These are phyloP conservation scores for Voacanga thouarsii DNA, from an alignment of 257 asterid species.

Conservation along the genomic window DNA sequence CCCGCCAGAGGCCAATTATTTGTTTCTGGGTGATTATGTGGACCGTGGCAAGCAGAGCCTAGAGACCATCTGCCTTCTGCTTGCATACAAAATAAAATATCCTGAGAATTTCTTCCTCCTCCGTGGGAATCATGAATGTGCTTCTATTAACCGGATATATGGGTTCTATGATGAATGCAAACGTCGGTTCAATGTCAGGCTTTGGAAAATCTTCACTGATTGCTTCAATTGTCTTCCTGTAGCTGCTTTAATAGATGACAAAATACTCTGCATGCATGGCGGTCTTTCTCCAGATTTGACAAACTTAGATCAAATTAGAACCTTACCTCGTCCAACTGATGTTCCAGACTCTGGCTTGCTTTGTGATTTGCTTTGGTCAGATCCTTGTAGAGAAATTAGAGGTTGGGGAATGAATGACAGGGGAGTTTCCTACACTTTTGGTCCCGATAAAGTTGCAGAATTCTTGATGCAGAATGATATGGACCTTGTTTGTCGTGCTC, in stretches of 20 bases:
- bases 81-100: constrained; percentile 71
- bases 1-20: constrained; percentile 76
- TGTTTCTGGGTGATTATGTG: constrained; percentile 71
- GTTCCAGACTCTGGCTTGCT: constrained; percentile 73
- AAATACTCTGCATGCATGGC: constrained; percentile 78
- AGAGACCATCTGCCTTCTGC: constrained; percentile 71
- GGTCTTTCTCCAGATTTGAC: constrained; percentile 77
- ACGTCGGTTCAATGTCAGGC: constrained; percentile 63
- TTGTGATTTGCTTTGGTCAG: constrained; percentile 78
- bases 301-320: constrained; percentile 62
- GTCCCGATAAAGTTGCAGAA: constrained; percentile 78
- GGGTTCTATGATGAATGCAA: constrained; percentile 77
- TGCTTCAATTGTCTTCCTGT: constrained; percentile 78
- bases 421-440: constrained; percentile 75
- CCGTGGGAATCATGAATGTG: constrained; percentile 74
- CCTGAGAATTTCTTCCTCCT: constrained; percentile 74
- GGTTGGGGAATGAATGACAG: constrained; percentile 87
- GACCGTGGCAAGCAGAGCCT: constrained; percentile 78
- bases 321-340: constrained; percentile 63
- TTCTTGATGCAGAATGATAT: constrained; percentile 74
- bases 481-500: constrained; percentile 84
- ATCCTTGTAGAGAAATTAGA: constrained; percentile 65
- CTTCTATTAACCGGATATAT: constrained; percentile 69
- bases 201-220: constrained; percentile 67
- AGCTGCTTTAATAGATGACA: constrained; percentile 72